These are phyloP conservation scores for Malassezia nana DNA, from an alignment of 1,284 basidiomycete genomes.

Conservation along the genomic window DNA sequence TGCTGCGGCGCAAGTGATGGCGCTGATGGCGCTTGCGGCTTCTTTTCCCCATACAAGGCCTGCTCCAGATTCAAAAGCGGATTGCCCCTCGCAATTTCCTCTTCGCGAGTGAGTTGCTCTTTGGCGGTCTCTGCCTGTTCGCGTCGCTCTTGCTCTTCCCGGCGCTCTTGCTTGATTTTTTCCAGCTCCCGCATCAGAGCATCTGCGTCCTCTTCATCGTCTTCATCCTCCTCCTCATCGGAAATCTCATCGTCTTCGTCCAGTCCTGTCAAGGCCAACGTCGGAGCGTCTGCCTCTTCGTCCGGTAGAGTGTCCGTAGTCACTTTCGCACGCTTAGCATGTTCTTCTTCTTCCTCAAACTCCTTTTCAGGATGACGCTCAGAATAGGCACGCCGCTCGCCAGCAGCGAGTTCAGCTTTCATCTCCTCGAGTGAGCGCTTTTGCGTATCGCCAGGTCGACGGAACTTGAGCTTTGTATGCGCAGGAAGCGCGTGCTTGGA, in stretches of 20 bases:
- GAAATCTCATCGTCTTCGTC: slow-evolving; percentile 14
- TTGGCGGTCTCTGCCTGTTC: slow-evolving; percentile 6
- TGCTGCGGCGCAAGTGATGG: neutral
- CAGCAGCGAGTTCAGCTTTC: slow-evolving; percentile 30
- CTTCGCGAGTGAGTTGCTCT: slow-evolving; percentile 22
- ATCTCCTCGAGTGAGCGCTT: slow-evolving; percentile 25
- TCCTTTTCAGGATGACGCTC: slow-evolving; percentile 10
- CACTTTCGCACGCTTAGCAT: slow-evolving; percentile 16
- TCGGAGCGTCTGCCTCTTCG: slow-evolving; percentile 21
- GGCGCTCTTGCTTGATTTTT: slow-evolving; percentile 40
- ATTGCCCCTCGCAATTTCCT: slow-evolving; percentile 42
- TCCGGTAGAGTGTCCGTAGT: slow-evolving; percentile 7
- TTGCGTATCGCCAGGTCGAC: slow-evolving; percentile 22
- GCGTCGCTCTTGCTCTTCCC: slow-evolving; percentile 24
- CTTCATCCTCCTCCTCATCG: slow-evolving; percentile 17
- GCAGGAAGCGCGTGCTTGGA: slow-evolving; percentile 22
- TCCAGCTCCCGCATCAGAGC: slow-evolving; percentile 35
- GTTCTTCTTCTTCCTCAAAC: slow-evolving; percentile 13
- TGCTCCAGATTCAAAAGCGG: slow-evolving; percentile 40
- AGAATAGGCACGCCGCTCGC: slow-evolving; percentile 20
- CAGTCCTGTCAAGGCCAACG: neutral
- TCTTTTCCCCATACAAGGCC: slow-evolving; percentile 16
- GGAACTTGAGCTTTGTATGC: slow-evolving; percentile 44
- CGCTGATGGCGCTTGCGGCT: neutral
- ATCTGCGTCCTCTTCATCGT: slow-evolving; percentile 35